phyloP scores from a whole-genome alignment of 2,329 filamentous ascomycete genomes.

The Aspergillus floridensis region DNA sequence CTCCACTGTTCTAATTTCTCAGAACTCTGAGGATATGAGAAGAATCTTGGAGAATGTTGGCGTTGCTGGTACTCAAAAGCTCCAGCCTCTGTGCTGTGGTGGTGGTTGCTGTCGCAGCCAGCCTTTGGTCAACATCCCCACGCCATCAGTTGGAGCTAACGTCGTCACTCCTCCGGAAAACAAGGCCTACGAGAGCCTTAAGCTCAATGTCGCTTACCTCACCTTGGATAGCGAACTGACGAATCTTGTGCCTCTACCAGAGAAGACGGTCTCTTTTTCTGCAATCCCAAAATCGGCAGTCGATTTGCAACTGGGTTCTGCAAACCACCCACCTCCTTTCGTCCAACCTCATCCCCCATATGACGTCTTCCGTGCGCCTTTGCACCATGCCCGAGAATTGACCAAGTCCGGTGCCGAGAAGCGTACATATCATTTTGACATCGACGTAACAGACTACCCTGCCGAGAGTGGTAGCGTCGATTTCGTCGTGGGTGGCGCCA shows the following conservation, averaged over 20 bases:
- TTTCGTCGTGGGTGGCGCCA: constrained; percentile 94
- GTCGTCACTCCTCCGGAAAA: constrained; percentile 69
- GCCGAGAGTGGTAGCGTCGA: constrained; percentile 75
- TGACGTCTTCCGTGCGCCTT: constrained; percentile 83
- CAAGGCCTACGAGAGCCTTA: constrained; percentile 75
- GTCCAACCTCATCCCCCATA: constrained; percentile 95
- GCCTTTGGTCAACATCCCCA: constrained; percentile 48
- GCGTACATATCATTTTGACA: constrained; percentile 94
- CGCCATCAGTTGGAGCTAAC: constrained; percentile 41
- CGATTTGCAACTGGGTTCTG: constrained; percentile 35
- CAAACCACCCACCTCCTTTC: constrained; percentile 73
- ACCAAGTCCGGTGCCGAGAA: constrained; percentile 90
- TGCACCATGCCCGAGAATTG: constrained; percentile 80
- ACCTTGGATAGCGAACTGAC: constrained; percentile 68
- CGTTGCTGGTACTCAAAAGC: constrained; percentile 55
- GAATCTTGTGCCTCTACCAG: constrained; percentile 68
- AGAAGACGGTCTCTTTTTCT: constrained; percentile 68
- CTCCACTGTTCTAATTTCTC: constrained; percentile 53
- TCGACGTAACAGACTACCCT: constrained; percentile 94
- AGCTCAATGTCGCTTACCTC: constrained; percentile 72
- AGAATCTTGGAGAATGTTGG: constrained; percentile 55
- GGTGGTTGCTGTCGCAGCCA: constrained; percentile 64
- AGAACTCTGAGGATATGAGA: constrained; percentile 58
- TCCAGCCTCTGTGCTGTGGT: constrained; percentile 63
- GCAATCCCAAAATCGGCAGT: constrained; percentile 36